Evolutionary conservation across 768 basidiomycete species (phyloP), one percentile per base, ranked within the genome.

Genomic region (Boletus edulis): DNA sequence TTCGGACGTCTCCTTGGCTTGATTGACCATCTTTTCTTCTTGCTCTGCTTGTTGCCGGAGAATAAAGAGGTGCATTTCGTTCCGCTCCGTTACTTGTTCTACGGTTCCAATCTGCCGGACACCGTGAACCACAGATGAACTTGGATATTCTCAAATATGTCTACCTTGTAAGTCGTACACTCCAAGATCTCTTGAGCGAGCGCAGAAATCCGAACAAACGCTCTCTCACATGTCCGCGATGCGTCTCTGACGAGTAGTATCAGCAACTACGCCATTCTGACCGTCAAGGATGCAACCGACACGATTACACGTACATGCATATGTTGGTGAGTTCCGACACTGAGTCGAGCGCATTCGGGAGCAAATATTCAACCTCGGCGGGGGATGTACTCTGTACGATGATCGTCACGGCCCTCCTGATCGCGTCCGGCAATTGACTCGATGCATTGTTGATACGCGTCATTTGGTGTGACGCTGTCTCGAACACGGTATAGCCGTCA

Each of bases 381-480:
- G 60, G 56, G 13, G 60, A 57, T 6, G 47, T 48, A 15, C 34
- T 46, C 34, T 62, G 51, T n/a, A 55, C 41, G 32, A 62, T 58
- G 51, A 62, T 20, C 27, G 22, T 55, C 7, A 62, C 61, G 0
- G 53, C 56, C 35, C 56, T 54, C 51, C 48, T 62, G 52, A 62
- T 62, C 20, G 56, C 51, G 7, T 58, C 60, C 1, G 60, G 61
- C 15, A 62, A 34, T 22, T 62, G 60, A 34, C 53, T 48, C 13
- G 60, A 62, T 4, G 61, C 60, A 3, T 62, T 62, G 22, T 62
- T 54, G 54, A 62, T 62, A 7, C 60, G 61, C 11, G 51, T 62
- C 61, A 62, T 62, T 38, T 62, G 50, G 31, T 62, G 48, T 4
- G 60, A 62, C 9, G 60, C 56, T 0, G 56, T 62, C 48, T 62